A percentile compares a stretch with the other conserved stretches of the same genome.
These are phyloP conservation scores for Entonaema liquescens DNA, from an alignment of 495 filamentous ascomycete species.

Conservation along the genomic window DNA sequence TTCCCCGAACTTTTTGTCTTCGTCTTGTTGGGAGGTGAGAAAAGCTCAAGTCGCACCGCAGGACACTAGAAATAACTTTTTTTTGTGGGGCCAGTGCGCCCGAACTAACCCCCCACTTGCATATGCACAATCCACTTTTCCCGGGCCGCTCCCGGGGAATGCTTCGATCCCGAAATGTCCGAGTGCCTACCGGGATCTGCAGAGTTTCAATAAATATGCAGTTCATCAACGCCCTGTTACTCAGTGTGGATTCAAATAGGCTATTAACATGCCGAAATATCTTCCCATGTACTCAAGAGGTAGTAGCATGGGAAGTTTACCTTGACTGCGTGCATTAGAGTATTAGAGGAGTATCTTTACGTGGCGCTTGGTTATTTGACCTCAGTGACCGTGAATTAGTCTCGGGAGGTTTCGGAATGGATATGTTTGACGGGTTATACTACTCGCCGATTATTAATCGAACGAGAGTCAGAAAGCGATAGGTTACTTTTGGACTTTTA, in stretches of 20 bases:
- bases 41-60: constrained; percentile 24
- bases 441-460: background rate
- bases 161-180: constrained; percentile 2
- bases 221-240: too few relatives aligned
- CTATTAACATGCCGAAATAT: background rate
- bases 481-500: background rate
- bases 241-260: too few relatives aligned
- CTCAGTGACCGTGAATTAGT: too few relatives aligned
- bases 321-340: too few relatives aligned
- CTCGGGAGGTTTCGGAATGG: background rate
- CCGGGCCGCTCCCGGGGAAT: constrained; percentile 8
- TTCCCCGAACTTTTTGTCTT: background rate
- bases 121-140: background rate
- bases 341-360: too few relatives aligned
- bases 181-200: background rate
- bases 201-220: background rate
- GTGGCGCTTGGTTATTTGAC: too few relatives aligned
- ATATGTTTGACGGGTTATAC: background rate
- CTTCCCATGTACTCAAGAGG: too few relatives aligned
- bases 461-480: background rate
- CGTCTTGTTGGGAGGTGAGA: background rate
- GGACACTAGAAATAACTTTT: background rate
- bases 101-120: constrained; percentile 18
- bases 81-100: constrained; percentile 5
- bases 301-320: too few relatives aligned